Base-by-base conservation (phyloP, 2,329 filamentous ascomycete genomes). In the Fusarium miscanthi region DNA sequence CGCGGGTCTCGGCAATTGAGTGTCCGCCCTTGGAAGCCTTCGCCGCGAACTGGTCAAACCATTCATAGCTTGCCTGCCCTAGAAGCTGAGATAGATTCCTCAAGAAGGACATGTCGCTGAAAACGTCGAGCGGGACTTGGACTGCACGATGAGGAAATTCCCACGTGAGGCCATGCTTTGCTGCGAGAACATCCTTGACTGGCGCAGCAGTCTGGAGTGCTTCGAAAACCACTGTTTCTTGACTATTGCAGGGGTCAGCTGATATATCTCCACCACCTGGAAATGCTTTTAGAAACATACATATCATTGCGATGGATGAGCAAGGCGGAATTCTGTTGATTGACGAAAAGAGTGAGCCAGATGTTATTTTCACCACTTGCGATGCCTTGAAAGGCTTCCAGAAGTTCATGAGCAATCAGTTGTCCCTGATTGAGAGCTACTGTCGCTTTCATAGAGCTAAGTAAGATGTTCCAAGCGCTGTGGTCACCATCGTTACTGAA, bases 91-190 rank as follows among this genome's bases (percentile, higher is more conserved):
- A 82, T 0, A 93, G 74, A 3, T 78, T 79, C 4, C 83, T 75
- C 61, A 85, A 85, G 48, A 92, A 90, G 1, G 64, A 67, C 0
- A 53, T 13, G 2, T 78, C 43, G 0, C 42, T 46, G 45, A 83
- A 82, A 0, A 67, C 53, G 8, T 19, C 11, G 4, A 77, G 64
- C 0, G 88, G 81, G 7, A 92, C 74, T 0, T 82, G 79, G 0
- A 87, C 86, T 1, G 87, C 84, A 13, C 80, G 80, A 0, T 85
- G 87, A 0, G 91, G 91, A 65, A 93, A 93, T n/a, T 86, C 83
- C 85, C 90, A 90, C 49, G 80, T 71, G 1, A 93, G 78, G 1
- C 89, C 84, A 35, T 83, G 82, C 11, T 85, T 78, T 0, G 87
- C 77, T 0, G 83, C 82, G 4, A 92, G 82, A 2, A 91, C 87